Evolutionary conservation across 306 rosid genomes (phyloP), one percentile per base, ranked within the genome.

Genomic region (Adenanthera pavonina): DNA sequence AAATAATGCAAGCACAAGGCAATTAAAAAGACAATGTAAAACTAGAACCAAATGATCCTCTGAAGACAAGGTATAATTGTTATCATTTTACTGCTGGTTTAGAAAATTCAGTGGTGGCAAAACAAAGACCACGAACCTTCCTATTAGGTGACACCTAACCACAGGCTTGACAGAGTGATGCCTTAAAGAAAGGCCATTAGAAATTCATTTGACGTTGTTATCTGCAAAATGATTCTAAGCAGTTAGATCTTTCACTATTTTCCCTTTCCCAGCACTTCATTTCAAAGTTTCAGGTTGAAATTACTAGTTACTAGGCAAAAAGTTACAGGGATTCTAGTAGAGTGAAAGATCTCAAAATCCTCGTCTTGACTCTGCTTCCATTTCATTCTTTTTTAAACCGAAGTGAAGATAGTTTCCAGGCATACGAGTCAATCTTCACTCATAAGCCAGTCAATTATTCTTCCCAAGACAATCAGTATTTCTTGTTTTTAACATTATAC

Each of bases 241-340:
- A 16, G 7, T 56, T 74, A 61, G 57, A 17, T 35, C 75, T 36
- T 80, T 83, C 30, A 77, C 69, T 76, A 44, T 25, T 65, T 80
- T 25, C 81, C 41, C 47, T 56, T 76, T 52, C n/a, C 64, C 25
- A 68, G 68, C 73, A 33, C 62, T 68, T 67, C 72, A 70, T 60
- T 73, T 75, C 52, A 57, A 34, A 59, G 53, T 53, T 61, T 14
- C 48, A 61, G 78, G 59, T 72, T 76, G 51, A 44, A 71, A 62
- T 69, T 75, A 25, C 36, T 68, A 7, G 48, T 69, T 75, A 25
- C 36, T 68, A 7, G 48, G 52, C 43, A 47, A 74, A 68, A 41
- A 79, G 30, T 13, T 20, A 80, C 59, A 74, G 34, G 59, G 16
- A 41, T 44, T 36, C 41, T 70, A 12, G 62, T 46, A 69, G 20